These are phyloP conservation scores for Diutina pseudorugosa DNA, from an alignment of 1,139 yeast genomes.

Conservation along the genomic window DNA sequence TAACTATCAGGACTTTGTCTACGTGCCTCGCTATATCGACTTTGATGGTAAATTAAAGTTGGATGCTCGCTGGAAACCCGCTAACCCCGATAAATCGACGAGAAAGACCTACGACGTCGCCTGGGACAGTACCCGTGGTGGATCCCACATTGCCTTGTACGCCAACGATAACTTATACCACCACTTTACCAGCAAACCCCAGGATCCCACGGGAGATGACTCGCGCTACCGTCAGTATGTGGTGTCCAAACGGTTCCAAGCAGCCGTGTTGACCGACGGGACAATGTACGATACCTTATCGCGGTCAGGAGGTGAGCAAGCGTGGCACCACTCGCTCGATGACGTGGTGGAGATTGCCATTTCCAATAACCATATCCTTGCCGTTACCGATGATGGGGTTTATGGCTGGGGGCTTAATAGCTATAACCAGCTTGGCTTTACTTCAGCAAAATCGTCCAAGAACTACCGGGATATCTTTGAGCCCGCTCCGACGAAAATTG, in stretches of 20 bases:
- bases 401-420: conserved; percentile 74
- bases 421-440: conserved; percentile 53
- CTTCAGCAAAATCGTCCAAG: conserved; percentile 26
- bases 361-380: conserved; percentile 54
- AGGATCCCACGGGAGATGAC: not conserved
- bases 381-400: conserved; percentile 40
- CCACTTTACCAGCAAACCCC: not conserved
- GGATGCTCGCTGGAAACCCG: conserved; percentile 5
- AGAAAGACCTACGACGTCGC: not conserved
- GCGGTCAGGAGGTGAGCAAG: not conserved
- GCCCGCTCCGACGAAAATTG: not conserved
- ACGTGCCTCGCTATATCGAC: conserved; percentile 35
- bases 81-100: conserved; percentile 11
- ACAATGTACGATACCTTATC: not conserved
- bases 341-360: conserved; percentile 17
- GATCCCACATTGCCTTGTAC: not conserved
- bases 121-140: not conserved
- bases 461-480: conserved; percentile 8
- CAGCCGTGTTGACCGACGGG: not conserved
- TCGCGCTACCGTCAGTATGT: not conserved
- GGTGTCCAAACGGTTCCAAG: not conserved
- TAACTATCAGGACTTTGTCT: conserved; percentile 25
- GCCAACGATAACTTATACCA: not conserved
- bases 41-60: conserved; percentile 12
- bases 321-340: not conserved